Conservation (phyloP, 306 rosid species). For the Vigna nakashimae region DNA sequence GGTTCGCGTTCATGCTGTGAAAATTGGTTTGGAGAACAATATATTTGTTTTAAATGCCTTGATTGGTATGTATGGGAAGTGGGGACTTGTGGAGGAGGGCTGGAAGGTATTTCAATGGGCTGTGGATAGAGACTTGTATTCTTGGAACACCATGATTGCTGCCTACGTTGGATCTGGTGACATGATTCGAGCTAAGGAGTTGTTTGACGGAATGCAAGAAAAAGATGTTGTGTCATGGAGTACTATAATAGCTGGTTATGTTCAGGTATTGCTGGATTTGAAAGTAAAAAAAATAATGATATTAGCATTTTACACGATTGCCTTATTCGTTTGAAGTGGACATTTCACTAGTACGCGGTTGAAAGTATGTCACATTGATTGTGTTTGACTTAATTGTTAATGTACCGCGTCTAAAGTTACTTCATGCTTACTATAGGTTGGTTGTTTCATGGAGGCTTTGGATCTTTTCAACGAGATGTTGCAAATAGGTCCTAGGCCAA, state of each 20-base stretch:
- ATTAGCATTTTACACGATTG: neutral
- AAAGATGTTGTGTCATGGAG: slow-evolving; percentile 75
- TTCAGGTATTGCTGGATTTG: slow-evolving; percentile 60
- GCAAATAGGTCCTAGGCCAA: slow-evolving; percentile 58
- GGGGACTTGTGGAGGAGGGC: slow-evolving; percentile 56
- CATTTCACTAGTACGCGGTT: neutral
- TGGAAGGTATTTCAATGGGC: slow-evolving; percentile 57
- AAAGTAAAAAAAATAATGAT: neutral
- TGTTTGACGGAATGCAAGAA: slow-evolving; percentile 63
- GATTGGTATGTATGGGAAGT: slow-evolving; percentile 66
- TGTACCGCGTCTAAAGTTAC: slow-evolving; percentile 24
- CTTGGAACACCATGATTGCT: slow-evolving; percentile 72
- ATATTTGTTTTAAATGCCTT: slow-evolving; percentile 68
- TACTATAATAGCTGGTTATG: slow-evolving; percentile 72
- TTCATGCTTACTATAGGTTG: slow-evolving; percentile 48
- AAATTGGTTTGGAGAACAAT: slow-evolving; percentile 61
- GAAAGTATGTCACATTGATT: slow-evolving; percentile 27
- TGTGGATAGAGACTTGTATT: slow-evolving; percentile 56
- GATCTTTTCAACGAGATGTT: slow-evolving; percentile 72
- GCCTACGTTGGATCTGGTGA: slow-evolving; percentile 56
- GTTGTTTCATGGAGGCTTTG: slow-evolving; percentile 64
- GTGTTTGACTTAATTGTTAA: neutral
- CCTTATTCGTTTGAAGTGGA: slow-evolving; percentile 17
- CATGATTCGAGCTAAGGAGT: slow-evolving; percentile 54
- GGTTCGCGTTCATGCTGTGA: slow-evolving; percentile 58